Evolutionary conservation across 345 rosid species (phyloP).

Genomic region (Aquilaria malaccensis): DNA sequence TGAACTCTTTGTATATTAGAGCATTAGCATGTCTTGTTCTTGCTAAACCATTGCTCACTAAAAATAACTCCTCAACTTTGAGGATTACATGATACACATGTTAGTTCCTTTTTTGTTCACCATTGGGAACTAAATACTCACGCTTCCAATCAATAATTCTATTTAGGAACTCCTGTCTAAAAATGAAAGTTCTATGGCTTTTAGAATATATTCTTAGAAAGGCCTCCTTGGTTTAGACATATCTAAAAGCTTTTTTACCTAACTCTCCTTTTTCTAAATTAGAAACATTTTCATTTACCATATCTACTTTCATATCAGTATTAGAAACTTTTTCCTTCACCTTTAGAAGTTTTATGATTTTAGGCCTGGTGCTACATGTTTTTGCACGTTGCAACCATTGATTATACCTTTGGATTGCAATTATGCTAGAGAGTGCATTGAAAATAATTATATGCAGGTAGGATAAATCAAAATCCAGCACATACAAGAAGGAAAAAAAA

Average conservation of each 20-base stretch:
- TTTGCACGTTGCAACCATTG: slow-evolving; percentile 85
- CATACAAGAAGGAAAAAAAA: too few relatives aligned
- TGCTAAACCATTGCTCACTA: slow-evolving; percentile 63
- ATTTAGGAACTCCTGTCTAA: slow-evolving; percentile 27
- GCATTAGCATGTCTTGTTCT: slow-evolving; percentile 53
- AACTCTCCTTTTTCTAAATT: slow-evolving; percentile 50
- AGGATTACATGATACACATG: slow-evolving; percentile 36
- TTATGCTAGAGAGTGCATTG: slow-evolving; percentile 77
- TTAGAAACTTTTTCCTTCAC: slow-evolving; percentile 76
- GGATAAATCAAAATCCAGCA: too few relatives aligned
- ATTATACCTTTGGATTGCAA: slow-evolving; percentile 75
- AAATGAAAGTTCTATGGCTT: slow-evolving; percentile 41
- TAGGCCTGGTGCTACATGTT: slow-evolving; percentile 84
- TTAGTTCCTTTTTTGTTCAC: slow-evolving; percentile 81
- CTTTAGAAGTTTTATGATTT: slow-evolving; percentile 75
- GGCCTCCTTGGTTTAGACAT: slow-evolving; percentile 35
- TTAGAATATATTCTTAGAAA: slow-evolving; percentile 55
- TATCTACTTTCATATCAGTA: slow-evolving; percentile 65
- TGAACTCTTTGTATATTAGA: slow-evolving; percentile 47
- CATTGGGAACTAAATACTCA: slow-evolving; percentile 48
- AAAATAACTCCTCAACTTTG: slow-evolving; percentile 33
- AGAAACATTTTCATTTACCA: slow-evolving; percentile 51
- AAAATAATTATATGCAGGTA: neutral
- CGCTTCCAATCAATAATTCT: slow-evolving; percentile 28
- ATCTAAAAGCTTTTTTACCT: slow-evolving; percentile 43